These are phyloP conservation scores for Tubosaeta sp. DNA, from an alignment of 768 basidiomycete species.

Conservation along the genomic window DNA sequence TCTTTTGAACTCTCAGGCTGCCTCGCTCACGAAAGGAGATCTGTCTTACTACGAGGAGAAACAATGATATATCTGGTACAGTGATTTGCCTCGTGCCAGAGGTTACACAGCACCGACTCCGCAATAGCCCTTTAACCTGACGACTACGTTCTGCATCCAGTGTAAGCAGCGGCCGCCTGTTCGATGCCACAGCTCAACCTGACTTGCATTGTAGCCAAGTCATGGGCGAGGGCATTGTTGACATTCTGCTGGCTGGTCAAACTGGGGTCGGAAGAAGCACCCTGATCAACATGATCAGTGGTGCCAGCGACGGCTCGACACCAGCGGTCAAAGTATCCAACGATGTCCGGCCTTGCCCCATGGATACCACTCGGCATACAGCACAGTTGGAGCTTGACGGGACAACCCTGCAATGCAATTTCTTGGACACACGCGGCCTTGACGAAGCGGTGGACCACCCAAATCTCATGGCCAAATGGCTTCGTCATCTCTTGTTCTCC, in stretches of 20 bases:
- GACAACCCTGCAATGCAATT: conserved; percentile 8
- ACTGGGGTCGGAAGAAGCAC: conserved; percentile 29
- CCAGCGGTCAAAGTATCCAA: conserved; percentile 20
- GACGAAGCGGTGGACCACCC: conserved; percentile 24
- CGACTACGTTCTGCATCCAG: neutral
- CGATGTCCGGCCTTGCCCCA: conserved; percentile 22
- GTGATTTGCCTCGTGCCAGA: conserved; percentile 20
- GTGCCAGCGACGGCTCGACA: conserved; percentile 7
- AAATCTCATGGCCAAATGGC: conserved; percentile 16
- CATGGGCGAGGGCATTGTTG: conserved; percentile 1
- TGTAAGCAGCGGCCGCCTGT: conserved; percentile 3
- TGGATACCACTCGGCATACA: conserved; percentile 17
- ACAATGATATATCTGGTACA: conserved; percentile 11
- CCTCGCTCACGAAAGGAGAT: no score
- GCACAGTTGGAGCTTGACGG: conserved; percentile 2
- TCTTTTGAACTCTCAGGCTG: no score
- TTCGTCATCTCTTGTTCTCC: conserved; percentile 18
- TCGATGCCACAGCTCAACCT: neutral
- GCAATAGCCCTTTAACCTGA: conserved; percentile 1
- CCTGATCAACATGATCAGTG: conserved; percentile 25
- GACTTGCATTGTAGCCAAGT: conserved; percentile 1
- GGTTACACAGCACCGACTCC: conserved; percentile 4
- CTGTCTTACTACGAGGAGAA: no score
- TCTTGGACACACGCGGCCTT: conserved; percentile 28
- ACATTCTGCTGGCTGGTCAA: conserved; percentile 24